phyloP scores from a whole-genome alignment of 352 stramenopile species.

The Phytophthora vignae region DNA sequence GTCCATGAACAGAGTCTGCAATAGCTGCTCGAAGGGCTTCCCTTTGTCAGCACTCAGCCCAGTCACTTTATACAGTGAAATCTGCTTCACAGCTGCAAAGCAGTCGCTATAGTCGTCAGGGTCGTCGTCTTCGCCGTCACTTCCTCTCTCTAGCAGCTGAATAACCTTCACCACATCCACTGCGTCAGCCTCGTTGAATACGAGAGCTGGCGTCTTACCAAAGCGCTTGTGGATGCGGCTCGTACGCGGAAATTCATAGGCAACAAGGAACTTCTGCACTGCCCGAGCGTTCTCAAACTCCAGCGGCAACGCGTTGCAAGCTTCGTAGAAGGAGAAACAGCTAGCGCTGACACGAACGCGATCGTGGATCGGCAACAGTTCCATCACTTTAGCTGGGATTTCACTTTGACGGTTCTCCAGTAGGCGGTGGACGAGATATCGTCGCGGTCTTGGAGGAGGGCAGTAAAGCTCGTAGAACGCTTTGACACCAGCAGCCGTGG shows the following conservation, averaged over 20 bases:
- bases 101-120: conserved; percentile 43
- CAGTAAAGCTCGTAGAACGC: conserved; percentile 54
- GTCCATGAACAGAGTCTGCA: conserved; percentile 68
- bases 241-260: conserved; percentile 21
- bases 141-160: conserved; percentile 41
- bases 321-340: conserved; percentile 41
- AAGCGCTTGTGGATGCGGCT: conserved; percentile 37
- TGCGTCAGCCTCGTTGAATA: conserved; percentile 29
- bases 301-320: conserved; percentile 37
- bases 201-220: conserved; percentile 26
- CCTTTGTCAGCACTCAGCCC: conserved; percentile 31
- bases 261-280: conserved; percentile 30
- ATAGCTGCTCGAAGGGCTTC: conserved; percentile 48
- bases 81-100: conserved; percentile 44
- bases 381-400: conserved; percentile 37
- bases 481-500: conserved; percentile 31
- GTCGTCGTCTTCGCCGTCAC: conserved; percentile 23
- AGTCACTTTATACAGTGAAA: conserved; percentile 39
- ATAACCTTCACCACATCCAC: conserved; percentile 40
- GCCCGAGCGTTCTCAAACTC: conserved; percentile 21
- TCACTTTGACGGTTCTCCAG: conserved; percentile 17
- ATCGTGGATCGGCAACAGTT: conserved; percentile 34
- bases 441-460: conserved; percentile 43
- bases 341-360: conserved; percentile 40
- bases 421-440: conserved; percentile 43